Percentiles rank a stretch among this genome's conserved stretches.
These are phyloP conservation scores for Claviceps spartinae DNA, from an alignment of 2,329 filamentous ascomycete species.

Conservation along the genomic window DNA sequence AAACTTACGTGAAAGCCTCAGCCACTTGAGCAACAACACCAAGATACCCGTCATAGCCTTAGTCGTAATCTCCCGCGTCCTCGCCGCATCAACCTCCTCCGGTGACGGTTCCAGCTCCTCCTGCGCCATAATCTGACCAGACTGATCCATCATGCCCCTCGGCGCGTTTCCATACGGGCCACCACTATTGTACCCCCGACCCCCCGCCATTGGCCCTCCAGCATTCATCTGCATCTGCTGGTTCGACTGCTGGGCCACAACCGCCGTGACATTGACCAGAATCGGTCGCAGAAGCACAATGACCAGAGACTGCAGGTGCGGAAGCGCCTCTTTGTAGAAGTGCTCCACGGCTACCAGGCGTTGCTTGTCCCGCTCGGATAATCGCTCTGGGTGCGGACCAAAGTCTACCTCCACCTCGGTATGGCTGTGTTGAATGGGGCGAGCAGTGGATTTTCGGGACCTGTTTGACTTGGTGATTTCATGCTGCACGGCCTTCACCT, in stretches of 20 bases:
- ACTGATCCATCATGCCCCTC: conserved; percentile 19
- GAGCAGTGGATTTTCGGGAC: background rate
- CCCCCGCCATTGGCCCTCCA: conserved; percentile 15
- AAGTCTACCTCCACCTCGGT: conserved; percentile 18
- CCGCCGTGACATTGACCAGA: conserved; percentile 73
- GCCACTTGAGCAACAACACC: conserved; percentile 85
- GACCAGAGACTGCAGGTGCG: conserved; percentile 80
- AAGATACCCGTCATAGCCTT: conserved; percentile 89
- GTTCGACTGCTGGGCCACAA: conserved; percentile 48
- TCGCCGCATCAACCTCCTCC: conserved; percentile 70
- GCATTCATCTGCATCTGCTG: conserved; percentile 25
- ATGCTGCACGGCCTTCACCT: conserved; percentile 24
- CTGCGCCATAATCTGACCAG: conserved; percentile 18
- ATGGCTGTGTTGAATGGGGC: background rate
- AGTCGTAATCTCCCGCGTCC: conserved; percentile 73
- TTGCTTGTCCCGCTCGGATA: conserved; percentile 43
- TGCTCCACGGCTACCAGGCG: conserved; percentile 62
- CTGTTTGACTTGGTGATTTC: conserved; percentile 11
- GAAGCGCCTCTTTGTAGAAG: conserved; percentile 69
- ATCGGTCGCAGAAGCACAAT: conserved; percentile 88
- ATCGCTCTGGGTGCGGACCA: conserved; percentile 33
- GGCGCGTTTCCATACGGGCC: conserved; percentile 23
- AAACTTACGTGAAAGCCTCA: conserved; percentile 76
- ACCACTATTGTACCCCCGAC: conserved; percentile 5
- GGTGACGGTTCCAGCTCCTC: conserved; percentile 37